Percentiles rank a stretch among this genome's conserved stretches.
These are phyloP conservation scores for Saitozyma podzolica DNA, from an alignment of 768 basidiomycete species.

Conservation along the genomic window DNA sequence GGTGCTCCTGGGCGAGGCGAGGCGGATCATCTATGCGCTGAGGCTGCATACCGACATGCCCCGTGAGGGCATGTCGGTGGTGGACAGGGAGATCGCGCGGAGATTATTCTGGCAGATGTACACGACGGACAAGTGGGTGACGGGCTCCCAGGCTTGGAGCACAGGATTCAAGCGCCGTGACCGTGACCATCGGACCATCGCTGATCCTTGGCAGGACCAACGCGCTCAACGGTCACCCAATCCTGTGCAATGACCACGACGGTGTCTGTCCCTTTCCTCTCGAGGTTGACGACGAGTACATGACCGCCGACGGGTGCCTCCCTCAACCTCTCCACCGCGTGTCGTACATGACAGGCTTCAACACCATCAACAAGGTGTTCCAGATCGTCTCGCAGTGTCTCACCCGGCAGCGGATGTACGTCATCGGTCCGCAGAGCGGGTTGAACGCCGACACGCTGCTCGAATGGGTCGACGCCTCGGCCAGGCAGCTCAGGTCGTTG, in stretches of 20 bases:
- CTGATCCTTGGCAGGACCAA: slow-evolving; percentile 24
- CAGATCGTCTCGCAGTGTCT: slow-evolving; percentile 35
- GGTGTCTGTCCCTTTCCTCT: slow-evolving; percentile 30
- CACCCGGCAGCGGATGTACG: slow-evolving; percentile 20
- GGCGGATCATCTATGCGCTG: slow-evolving; percentile 23
- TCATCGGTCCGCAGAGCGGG: slow-evolving; percentile 18
- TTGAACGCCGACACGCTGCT: slow-evolving; percentile 13
- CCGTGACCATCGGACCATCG: too few species aligned
- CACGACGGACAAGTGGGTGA: slow-evolving; percentile 38
- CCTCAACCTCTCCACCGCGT: slow-evolving; percentile 19
- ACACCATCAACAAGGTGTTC: slow-evolving; percentile 23
- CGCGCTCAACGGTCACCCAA: slow-evolving; percentile 25
- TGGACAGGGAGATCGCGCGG: slow-evolving; percentile 28
- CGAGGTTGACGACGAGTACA: slow-evolving; percentile 39
- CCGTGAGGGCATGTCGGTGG: slow-evolving; percentile 11
- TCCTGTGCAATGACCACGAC: slow-evolving; percentile 29
- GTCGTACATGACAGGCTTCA: slow-evolving; percentile 39
- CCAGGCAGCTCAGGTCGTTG: slow-evolving; percentile 5
- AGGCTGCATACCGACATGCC: slow-evolving; percentile 18
- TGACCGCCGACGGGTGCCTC: slow-evolving; percentile 22
- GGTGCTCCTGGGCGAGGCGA: slow-evolving; percentile 18
- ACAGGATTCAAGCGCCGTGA: neutral
- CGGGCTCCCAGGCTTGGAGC: neutral
- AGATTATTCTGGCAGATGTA: slow-evolving; percentile 39
- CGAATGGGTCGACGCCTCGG: slow-evolving; percentile 16